Conservation (phyloP, 176 grass and related monocot species). For the Dactylis glomerata region DNA sequence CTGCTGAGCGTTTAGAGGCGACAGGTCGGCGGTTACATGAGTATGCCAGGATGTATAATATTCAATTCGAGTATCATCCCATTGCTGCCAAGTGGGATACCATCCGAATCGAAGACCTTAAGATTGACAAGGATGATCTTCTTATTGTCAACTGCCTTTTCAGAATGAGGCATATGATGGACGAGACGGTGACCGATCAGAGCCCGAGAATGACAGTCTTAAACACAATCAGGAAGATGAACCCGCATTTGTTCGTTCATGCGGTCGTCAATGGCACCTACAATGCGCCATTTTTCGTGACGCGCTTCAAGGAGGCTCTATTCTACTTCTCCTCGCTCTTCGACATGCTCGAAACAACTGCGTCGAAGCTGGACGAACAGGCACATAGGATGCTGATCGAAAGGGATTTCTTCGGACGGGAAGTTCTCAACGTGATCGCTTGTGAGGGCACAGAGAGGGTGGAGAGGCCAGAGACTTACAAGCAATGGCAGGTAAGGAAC, state of each 20-base stretch:
- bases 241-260: constrained; percentile 39
- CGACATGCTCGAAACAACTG: constrained; percentile 43
- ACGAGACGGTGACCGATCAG: constrained; percentile 33
- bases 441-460: constrained; percentile 46
- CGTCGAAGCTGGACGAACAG: constrained; percentile 14
- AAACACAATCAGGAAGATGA: constrained; percentile 41
- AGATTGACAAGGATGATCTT: constrained; percentile 20
- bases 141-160: constrained; percentile 35
- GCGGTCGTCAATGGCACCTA: constrained; percentile 40
- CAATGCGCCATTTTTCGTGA: constrained; percentile 49
- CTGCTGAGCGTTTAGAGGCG: constrained; percentile 34
- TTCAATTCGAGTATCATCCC: constrained; percentile 28
- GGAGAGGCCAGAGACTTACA: constrained; percentile 51
- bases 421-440: constrained; percentile 44
- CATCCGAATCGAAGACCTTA: constrained; percentile 35
- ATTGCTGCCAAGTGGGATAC: constrained; percentile 45
- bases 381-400: constrained; percentile 30
- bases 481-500: constrained; percentile 48
- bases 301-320: constrained; percentile 44
- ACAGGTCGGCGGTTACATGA: constrained; percentile 28
- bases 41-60: constrained; percentile 35
- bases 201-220: constrained; percentile 44
- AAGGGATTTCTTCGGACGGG: constrained; percentile 32
- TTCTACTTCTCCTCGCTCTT: constrained; percentile 39
- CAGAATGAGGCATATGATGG: constrained; percentile 47